Evolutionary conservation across 2,329 filamentous ascomycete species (phyloP).

Genomic region (Cryphonectria japonica): DNA sequence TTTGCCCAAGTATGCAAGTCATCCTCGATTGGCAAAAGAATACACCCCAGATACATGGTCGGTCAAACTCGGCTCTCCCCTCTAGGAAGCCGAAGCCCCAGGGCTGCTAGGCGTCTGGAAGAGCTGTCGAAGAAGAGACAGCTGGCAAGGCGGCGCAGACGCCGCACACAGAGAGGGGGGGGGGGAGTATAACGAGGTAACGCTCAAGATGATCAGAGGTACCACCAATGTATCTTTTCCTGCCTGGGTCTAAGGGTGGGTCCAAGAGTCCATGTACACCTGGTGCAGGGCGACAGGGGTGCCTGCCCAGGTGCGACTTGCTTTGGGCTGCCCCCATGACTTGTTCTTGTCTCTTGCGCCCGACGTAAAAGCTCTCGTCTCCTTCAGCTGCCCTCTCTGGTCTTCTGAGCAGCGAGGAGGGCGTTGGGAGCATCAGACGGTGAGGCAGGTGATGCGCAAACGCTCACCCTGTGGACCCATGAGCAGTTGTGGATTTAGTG

Average conservation of each 20-base stretch:
- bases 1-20: background rate
- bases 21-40: background rate
- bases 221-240: background rate
- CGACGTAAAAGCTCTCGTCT: background rate
- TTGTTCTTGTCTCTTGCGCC: slow-evolving; percentile 8
- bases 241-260: background rate
- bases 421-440: background rate
- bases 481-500: background rate
- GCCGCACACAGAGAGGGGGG: too few relatives aligned
- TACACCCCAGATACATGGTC: background rate
- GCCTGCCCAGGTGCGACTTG: slow-evolving; percentile 11
- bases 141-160: background rate
- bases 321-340: slow-evolving; percentile 6
- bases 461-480: background rate
- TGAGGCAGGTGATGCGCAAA: slow-evolving; percentile 4
- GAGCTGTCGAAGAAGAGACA: background rate
- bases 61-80: background rate
- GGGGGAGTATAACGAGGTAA: background rate
- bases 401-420: background rate
- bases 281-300: slow-evolving; percentile 8
- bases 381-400: background rate
- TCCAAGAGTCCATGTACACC: slow-evolving; percentile 8
- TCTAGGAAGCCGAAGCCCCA: background rate
- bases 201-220: slow-evolving; percentile 1
- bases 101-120: background rate